Conservation (phyloP, 148 eudicot genomes). For the Gaultheria prostrata region DNA sequence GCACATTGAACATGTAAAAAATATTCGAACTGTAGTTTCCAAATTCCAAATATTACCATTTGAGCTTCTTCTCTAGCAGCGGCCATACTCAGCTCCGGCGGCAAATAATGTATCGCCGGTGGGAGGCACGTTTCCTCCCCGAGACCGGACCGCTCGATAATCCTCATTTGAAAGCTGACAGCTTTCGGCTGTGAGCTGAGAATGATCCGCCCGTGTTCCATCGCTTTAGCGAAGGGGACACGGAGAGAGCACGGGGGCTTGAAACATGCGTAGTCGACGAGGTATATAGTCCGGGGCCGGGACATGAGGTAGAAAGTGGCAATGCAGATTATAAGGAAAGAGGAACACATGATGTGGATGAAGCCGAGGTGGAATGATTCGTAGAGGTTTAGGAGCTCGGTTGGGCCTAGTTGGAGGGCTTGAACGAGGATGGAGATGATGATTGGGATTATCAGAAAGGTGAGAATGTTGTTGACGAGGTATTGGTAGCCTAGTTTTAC, state of each 20-base stretch:
- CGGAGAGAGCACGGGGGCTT: slow-evolving; percentile 20
- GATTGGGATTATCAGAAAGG: slow-evolving; percentile 11
- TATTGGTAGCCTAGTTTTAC: slow-evolving; percentile 22
- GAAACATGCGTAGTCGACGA: slow-evolving; percentile 31
- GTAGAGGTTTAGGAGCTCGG: slow-evolving; percentile 8
- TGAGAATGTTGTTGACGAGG: slow-evolving; percentile 20
- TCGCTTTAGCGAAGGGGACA: slow-evolving; percentile 8
- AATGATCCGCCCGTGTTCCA: slow-evolving; percentile 15
- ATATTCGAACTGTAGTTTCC: no score
- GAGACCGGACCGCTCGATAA: slow-evolving; percentile 18
- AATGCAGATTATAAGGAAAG: slow-evolving; percentile 7
- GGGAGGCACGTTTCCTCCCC: slow-evolving; percentile 25
- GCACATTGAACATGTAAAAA: no score
- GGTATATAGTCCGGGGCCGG: slow-evolving; percentile 15
- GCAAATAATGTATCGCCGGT: slow-evolving; percentile 23
- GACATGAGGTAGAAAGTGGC: slow-evolving; percentile 17
- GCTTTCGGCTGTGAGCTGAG: slow-evolving; percentile 7
- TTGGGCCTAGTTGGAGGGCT: background rate
- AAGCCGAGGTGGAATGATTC: slow-evolving; percentile 12
- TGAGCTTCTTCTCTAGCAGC: slow-evolving; percentile 28
- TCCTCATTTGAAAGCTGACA: slow-evolving; percentile 15
- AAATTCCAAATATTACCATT: background rate
- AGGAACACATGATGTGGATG: slow-evolving; percentile 7
- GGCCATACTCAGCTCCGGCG: slow-evolving; percentile 24
- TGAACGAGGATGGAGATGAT: background rate